Evolutionary conservation across 148 eudicot species (phyloP).

Genomic region (Pouteria glomerata): DNA sequence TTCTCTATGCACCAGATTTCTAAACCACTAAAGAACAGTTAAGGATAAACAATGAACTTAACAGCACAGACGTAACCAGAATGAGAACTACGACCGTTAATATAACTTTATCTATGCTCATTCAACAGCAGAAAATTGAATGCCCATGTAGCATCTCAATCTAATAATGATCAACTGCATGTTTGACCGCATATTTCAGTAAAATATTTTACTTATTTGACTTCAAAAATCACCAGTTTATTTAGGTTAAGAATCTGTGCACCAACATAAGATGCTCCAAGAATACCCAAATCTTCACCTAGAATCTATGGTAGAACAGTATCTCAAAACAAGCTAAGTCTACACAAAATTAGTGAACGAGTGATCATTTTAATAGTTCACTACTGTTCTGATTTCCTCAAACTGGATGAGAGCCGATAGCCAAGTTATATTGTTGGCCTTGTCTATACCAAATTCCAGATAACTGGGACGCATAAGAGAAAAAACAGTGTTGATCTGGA

Average conservation of each 20-base stretch:
- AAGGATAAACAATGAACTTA: conserved; percentile 17
- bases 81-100: not conserved
- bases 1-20: conserved; percentile 67
- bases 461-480: not conserved
- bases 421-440: not conserved
- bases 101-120: not conserved
- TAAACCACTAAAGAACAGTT: conserved; percentile 39
- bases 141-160: not conserved
- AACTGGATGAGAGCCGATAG: not conserved
- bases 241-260: not conserved
- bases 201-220: not conserved
- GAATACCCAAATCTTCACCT: not conserved
- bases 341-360: not conserved
- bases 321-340: not conserved
- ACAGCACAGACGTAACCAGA: not conserved
- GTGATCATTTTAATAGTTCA: not conserved
- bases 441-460: not conserved
- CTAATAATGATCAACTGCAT: not conserved
- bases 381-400: not conserved
- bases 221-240: not conserved
- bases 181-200: not conserved
- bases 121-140: not conserved
- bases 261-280: not conserved
- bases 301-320: not conserved
- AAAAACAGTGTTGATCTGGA: not conserved